Conservation (phyloP, 2,329 filamentous ascomycete species). For the Xylariomycetidae sp. region DNA sequence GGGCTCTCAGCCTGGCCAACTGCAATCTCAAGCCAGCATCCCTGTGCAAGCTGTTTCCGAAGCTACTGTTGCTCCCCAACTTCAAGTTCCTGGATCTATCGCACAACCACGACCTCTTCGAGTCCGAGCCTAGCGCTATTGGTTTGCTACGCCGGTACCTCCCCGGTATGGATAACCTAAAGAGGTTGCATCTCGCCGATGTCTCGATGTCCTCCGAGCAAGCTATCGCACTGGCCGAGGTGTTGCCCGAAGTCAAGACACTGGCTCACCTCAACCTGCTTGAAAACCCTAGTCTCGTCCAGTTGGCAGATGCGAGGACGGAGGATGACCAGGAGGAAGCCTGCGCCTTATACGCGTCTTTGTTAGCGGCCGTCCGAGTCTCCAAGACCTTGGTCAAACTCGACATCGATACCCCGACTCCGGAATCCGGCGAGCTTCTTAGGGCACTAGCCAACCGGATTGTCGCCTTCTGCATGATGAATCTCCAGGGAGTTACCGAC, state of each 20-base stretch:
- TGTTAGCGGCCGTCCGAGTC: slow-evolving; percentile 80
- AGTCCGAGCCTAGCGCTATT: slow-evolving; percentile 65
- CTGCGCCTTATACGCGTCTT: slow-evolving; percentile 84
- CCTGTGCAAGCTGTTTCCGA: slow-evolving; percentile 69
- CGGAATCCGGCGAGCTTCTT: slow-evolving; percentile 81
- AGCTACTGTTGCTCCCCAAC: slow-evolving; percentile 60
- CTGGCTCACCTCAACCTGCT: slow-evolving; percentile 84
- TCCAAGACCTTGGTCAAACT: slow-evolving; percentile 80
- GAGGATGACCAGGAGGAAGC: slow-evolving; percentile 86
- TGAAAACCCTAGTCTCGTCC: slow-evolving; percentile 68
- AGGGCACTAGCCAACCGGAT: slow-evolving; percentile 90
- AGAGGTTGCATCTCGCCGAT: slow-evolving; percentile 80
- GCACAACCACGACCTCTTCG: slow-evolving; percentile 78
- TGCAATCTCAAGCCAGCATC: slow-evolving; percentile 72
- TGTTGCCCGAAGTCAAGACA: slow-evolving; percentile 74
- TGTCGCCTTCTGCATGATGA: slow-evolving; percentile 88
- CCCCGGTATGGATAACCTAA: slow-evolving; percentile 70
- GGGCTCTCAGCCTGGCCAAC: slow-evolving; percentile 78
- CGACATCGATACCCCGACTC: slow-evolving; percentile 81
- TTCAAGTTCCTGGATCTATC: slow-evolving; percentile 90
- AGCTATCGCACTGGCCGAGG: slow-evolving; percentile 83
- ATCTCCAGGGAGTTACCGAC: slow-evolving; percentile 72
- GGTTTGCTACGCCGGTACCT: slow-evolving; percentile 72
- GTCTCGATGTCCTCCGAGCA: slow-evolving; percentile 81
- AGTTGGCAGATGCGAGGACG: slow-evolving; percentile 67